A percentile compares a stretch with the other conserved stretches of the same genome.
These are phyloP conservation scores for Nephelium lappaceum DNA, from an alignment of 345 rosid genomes.

Conservation along the genomic window DNA sequence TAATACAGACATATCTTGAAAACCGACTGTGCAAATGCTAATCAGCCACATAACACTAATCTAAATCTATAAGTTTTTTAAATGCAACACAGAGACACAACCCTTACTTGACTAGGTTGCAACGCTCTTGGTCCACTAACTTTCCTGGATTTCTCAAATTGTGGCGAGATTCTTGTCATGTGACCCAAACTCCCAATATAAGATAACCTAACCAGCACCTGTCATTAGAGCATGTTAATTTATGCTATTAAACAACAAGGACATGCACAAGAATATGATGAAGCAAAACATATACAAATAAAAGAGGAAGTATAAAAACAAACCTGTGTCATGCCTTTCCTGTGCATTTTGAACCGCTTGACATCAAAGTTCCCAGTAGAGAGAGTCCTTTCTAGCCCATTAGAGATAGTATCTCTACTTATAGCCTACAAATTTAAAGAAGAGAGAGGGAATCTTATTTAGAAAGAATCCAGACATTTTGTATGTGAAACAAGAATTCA, in stretches of 20 bases:
- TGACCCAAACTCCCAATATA: constrained; percentile 80
- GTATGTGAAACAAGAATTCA: constrained; percentile 1
- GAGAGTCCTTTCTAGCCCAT: constrained; percentile 84
- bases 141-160: constrained; percentile 97
- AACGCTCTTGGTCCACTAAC: constrained; percentile 99
- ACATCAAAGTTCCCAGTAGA: constrained; percentile 93
- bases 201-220: constrained; percentile 87
- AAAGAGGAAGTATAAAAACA: constrained; percentile 12
- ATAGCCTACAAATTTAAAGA: constrained; percentile 39
- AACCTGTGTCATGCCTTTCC: constrained; percentile 98
- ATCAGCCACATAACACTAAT: not conserved
- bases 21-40: constrained; percentile 10
- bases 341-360: constrained; percentile 90
- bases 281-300: constrained; percentile 12
- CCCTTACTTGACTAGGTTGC: constrained; percentile 93
- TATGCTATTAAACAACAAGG: constrained; percentile 10
- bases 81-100: constrained; percentile 16
- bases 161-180: constrained; percentile 79
- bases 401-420: constrained; percentile 45
- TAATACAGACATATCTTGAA: not conserved
- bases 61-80: not conserved
- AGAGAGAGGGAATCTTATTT: not conserved
- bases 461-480: not conserved
- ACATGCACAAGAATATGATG: constrained; percentile 11
- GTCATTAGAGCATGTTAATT: constrained; percentile 27